Evolutionary conservation across 1,139 yeast species (phyloP), one percentile per base, ranked within the genome.

Genomic region (Wickerhamomyces sp.): DNA sequence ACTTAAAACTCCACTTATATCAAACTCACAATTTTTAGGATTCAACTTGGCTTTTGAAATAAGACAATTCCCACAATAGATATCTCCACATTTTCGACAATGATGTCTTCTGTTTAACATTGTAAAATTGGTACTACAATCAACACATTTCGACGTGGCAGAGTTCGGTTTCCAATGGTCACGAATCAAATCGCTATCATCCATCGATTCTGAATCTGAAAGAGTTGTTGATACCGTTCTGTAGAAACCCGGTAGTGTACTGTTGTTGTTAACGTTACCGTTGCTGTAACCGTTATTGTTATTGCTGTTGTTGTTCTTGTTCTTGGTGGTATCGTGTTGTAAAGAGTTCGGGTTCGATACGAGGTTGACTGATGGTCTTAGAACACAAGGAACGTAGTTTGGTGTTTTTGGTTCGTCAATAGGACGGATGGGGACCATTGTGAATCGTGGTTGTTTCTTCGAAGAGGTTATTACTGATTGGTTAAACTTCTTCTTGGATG

Each of bases 11-110:
- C 53, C 52, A 31, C 42, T 42, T 5, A 42, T 33, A 19, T 45
- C 49, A 32, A 46, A 51, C 10, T 31, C 17, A 21, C 51, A 48
- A 9, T 41, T 37, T 15, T 27, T 16, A 4, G 25, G 34, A 22
- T 25, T 38, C 26, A 51, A 22, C 26, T 44, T 47, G 2, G 54
- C 53, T 33, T 42, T 45, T 4, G 45, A 41, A 10, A 44, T 27
- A 12, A 47, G 35, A 30, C 55, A 51, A 19, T 39, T 36, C 1
- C 41, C 37, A 61, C 97, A 89, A 54, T 82, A 89, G 7, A 89
- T 75, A 19, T 87, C 93, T 13, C 97, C 97, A 62, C 97, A 89
- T 54, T 85, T 82, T 30, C 97, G 72, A 55, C 97, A 89, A 60
- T 89, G 97, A 56, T 89, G 97, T 37, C 93, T 76, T 44, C 97